Evolutionary conservation across 2,329 filamentous ascomycete genomes (phyloP).

Genomic region (Fusarium staphyleae): DNA sequence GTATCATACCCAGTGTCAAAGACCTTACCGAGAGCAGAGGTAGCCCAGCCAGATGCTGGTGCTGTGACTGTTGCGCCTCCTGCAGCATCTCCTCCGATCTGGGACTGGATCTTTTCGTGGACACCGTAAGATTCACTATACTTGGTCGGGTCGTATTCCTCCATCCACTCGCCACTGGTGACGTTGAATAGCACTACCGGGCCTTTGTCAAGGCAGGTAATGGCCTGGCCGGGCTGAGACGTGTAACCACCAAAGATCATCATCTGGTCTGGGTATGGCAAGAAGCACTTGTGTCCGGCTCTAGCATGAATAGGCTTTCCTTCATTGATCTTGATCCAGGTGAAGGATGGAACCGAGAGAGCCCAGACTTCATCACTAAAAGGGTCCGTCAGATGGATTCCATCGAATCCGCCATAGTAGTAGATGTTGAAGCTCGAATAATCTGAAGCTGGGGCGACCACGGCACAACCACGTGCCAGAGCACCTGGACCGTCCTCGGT

Average conservation of each 20-base stretch:
- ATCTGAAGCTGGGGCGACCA: slow-evolving; percentile 75
- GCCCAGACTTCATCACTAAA: slow-evolving; percentile 79
- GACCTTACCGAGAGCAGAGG: slow-evolving; percentile 56
- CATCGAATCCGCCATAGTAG: slow-evolving; percentile 80
- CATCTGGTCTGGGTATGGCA: slow-evolving; percentile 81
- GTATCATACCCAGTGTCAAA: slow-evolving; percentile 64
- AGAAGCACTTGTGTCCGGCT: slow-evolving; percentile 77
- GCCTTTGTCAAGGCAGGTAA: slow-evolving; percentile 58
- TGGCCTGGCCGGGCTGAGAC: slow-evolving; percentile 36
- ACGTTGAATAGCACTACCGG: slow-evolving; percentile 75
- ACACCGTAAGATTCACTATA: slow-evolving; percentile 71
- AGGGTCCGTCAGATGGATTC: slow-evolving; percentile 48
- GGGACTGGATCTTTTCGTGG: slow-evolving; percentile 66
- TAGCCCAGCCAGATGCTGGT: slow-evolving; percentile 66
- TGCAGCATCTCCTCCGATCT: slow-evolving; percentile 70
- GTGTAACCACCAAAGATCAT: slow-evolving; percentile 75
- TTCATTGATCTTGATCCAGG: slow-evolving; percentile 67
- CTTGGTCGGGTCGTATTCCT: slow-evolving; percentile 70
- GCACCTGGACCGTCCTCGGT: slow-evolving; percentile 67
- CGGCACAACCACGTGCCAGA: slow-evolving; percentile 73
- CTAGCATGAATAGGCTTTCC: slow-evolving; percentile 63
- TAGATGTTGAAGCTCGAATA: slow-evolving; percentile 82
- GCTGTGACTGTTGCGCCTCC: slow-evolving; percentile 75
- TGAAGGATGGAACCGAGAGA: slow-evolving; percentile 79
- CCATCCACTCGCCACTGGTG: slow-evolving; percentile 71